Percentiles rank a stretch among this genome's conserved stretches.
phyloP scores from a whole-genome alignment of 163 green algal genomes.

The Prototheca stagnorum region DNA sequence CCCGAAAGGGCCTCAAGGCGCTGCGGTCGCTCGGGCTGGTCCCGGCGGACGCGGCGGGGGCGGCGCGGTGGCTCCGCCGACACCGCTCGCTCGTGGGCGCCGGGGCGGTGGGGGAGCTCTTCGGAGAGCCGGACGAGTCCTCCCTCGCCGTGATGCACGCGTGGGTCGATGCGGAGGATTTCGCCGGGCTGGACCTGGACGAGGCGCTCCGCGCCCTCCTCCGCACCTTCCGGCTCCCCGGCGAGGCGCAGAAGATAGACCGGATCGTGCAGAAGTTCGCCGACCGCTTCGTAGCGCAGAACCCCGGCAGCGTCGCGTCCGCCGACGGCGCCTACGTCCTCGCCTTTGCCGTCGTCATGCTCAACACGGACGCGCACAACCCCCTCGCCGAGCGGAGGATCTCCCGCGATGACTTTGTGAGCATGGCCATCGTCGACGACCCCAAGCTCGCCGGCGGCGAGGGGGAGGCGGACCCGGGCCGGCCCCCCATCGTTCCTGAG shows the following conservation, averaged over 20 bases:
- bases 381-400: conserved; percentile 75
- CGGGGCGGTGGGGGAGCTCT: conserved; percentile 70
- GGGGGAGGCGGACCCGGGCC: conserved; percentile 14
- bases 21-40: too few species aligned
- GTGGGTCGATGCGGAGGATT: conserved; percentile 35
- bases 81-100: conserved; percentile 58
- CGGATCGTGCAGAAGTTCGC: conserved; percentile 97
- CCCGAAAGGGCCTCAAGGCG: too few species aligned
- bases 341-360: conserved; percentile 95
- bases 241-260: conserved; percentile 98
- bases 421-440: conserved; percentile 30
- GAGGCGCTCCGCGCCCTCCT: conserved; percentile 69
- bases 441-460: too few species aligned
- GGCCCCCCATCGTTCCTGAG: conserved; percentile 43
- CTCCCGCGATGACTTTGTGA: conserved; percentile 32
- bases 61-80: conserved; percentile 61
- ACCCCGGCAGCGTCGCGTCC: conserved; percentile 6
- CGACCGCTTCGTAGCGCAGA: conserved; percentile 67
- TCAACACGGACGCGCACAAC: conserved; percentile 99
- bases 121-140: conserved; percentile 74
- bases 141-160: conserved; percentile 50
- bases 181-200: conserved; percentile 55
- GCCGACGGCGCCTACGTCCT: conserved; percentile 86
- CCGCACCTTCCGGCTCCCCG: conserved; percentile 73
- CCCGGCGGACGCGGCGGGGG: conserved; percentile 31